Evolutionary conservation across 2,329 filamentous ascomycete species (phyloP), one percentile per base, ranked within the genome.

Genomic region (Sporothrix brasiliensis): DNA sequence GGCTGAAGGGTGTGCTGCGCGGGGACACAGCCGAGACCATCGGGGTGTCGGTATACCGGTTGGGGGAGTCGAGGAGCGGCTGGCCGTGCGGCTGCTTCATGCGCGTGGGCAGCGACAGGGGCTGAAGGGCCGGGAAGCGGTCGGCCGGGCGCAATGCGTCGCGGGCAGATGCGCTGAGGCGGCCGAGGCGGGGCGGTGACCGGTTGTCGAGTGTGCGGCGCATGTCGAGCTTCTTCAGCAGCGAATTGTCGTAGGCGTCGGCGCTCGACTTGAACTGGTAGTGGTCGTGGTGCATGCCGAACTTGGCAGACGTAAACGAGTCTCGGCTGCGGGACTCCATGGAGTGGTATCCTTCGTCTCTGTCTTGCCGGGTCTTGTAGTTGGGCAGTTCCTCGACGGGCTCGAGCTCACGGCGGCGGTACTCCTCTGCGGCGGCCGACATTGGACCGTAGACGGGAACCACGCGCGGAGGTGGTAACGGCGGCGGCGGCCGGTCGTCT

Each of bases 161-260:
- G 54, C 80, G 78, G 2, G 79, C 74, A 24, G 79, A 75, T 9
- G 78, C 72, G 60, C 84, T 82, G 69, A 77, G 79, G 27, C 80
- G 74, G 1, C 83, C 83, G 11, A 80, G 77, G 16, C 78, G 76
- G 27, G 83, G 80, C 1, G 83, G 81, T 10, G 83, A 82, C 19
- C 77, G 77, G 68, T 80, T 83, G 70, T 85, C 83, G n/a, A 82
- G 75, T 0, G 78, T 80, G 50, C 82, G 80, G 50, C 81, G 77
- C 1, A 82, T 81, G 70, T 87, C 82, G n/a, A 88, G 79, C 77
- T 86, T 88, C 76, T 85, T 85, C 71, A 87, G 83, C 75, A 87
- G 81, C 67, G 79, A 81, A 71, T 80, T 83, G 71, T 85, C 83
- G 68, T 87, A 83, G 16, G 83, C 79, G 58, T 84, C 79, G 74